Percentiles rank a stretch among this genome's conserved stretches.
These are phyloP conservation scores for Nannizziopsis arthrosporioides DNA, from an alignment of 2,329 filamentous ascomycete genomes.

Conservation along the genomic window DNA sequence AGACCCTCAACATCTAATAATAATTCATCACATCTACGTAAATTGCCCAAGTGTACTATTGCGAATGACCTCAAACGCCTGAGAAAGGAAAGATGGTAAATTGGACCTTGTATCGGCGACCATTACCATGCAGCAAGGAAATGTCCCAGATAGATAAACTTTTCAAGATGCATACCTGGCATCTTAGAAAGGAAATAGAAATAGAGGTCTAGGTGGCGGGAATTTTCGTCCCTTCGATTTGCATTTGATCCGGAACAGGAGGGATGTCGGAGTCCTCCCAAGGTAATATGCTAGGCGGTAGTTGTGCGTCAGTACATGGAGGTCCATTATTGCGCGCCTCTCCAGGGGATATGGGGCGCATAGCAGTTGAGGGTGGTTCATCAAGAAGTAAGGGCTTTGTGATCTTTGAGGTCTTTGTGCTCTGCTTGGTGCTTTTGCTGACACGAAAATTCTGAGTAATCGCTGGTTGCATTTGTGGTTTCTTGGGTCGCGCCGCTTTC, in stretches of 20 bases:
- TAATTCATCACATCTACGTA: not conserved
- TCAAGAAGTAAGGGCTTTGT: slow-evolving; percentile 18
- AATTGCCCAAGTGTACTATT: too few species aligned
- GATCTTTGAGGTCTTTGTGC: slow-evolving; percentile 21
- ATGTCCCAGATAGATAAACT: too few species aligned
- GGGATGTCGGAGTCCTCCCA: slow-evolving; percentile 15
- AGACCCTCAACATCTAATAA: not conserved
- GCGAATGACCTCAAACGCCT: too few species aligned
- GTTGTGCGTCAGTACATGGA: slow-evolving; percentile 18
- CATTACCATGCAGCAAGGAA: too few species aligned
- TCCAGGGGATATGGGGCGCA: slow-evolving; percentile 26
- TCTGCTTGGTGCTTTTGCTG: slow-evolving; percentile 9
- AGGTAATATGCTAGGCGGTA: not conserved
- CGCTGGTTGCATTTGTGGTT: slow-evolving; percentile 1
- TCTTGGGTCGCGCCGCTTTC: slow-evolving; percentile 10
- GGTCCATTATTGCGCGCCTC: slow-evolving; percentile 29
- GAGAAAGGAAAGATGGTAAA: too few species aligned
- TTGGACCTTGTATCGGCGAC: too few species aligned
- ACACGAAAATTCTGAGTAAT: slow-evolving; percentile 11
- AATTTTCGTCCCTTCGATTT: slow-evolving; percentile 6
- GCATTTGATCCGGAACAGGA: slow-evolving; percentile 18
- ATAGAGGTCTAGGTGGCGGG: not conserved
- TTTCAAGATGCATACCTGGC: too few species aligned
- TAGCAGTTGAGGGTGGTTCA: slow-evolving; percentile 22
- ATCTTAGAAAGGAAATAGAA: too few species aligned